Evolutionary conservation across 2,329 filamentous ascomycete genomes (phyloP), one percentile per base, ranked within the genome.

Genomic region (Colletotrichum sublineola): DNA sequence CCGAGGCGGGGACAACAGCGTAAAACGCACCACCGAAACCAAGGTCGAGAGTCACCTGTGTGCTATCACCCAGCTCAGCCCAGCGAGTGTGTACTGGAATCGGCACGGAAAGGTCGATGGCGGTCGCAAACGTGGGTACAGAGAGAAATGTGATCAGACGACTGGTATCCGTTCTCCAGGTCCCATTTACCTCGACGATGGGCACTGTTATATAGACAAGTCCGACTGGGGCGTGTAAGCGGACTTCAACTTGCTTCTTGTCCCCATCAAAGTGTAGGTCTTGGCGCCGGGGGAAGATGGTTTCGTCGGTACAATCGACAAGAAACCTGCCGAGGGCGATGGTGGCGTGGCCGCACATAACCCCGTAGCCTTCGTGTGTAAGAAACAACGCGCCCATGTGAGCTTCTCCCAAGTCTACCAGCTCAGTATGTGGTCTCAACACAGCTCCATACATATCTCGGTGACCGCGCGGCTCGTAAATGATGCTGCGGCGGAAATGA

Each of bases 21-120:
- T 83, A 86, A 71, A 84, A 86, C 0, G 84, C 82, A 2, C 85
- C 84, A 0, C 85, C 85, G 60, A 84, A 86, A 36, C 79, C 78
- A 33, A 86, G 73, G 67, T 82, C 80, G 0, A 79, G 73, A 0
- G 53, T 77, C 9, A 86, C 77, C 7, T 75, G 74, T 2, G 72
- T 67, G 6, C 75, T 72, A 2, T 66, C 65, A 1, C 64, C 69
- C 1, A 86, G 75, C 71, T 84, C 80, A 0, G 80, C 79, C 84
- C 85, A 86, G 7, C 77, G 75, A 4, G 79, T 67, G 5, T 76
- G 63, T 1, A 71, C 33, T 0, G 81, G 76, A 1, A 85, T 74
- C 0, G 74, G 55, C 0, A 86, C 74, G 5, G 65, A 42, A 8
- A 84, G 69, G 11, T 78, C 69, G 0, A 80, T 57, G 0, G 78